Percentiles rank a stretch among this genome's conserved stretches.
These are phyloP conservation scores for Oryza officinalis DNA, from an alignment of 176 grass and related monocot species.

Conservation along the genomic window DNA sequence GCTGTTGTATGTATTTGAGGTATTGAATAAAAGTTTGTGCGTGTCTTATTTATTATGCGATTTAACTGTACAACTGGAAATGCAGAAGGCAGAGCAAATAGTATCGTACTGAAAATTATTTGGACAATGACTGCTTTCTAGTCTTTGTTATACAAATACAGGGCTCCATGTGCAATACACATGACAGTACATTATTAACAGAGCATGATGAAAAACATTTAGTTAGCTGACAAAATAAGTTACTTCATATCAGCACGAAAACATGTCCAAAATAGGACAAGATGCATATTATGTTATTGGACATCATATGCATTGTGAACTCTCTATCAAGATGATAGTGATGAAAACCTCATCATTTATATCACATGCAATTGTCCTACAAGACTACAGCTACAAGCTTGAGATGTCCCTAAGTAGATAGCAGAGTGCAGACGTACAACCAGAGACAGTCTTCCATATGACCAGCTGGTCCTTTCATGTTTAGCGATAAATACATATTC, in stretches of 20 bases:
- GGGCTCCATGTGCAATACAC: not conserved
- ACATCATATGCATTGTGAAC: not conserved
- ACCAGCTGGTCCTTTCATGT: not conserved
- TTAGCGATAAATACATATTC: too few species aligned
- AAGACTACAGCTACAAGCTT: not conserved
- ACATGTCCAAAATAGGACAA: slow-evolving; percentile 9
- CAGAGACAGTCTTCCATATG: not conserved
- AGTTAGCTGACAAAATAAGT: not conserved
- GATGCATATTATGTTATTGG: not conserved
- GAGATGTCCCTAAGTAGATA: not conserved
- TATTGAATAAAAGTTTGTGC: slow-evolving; percentile 32
- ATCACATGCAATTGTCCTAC: not conserved
- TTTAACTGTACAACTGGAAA: not conserved
- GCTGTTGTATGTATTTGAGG: slow-evolving; percentile 23
- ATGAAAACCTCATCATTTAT: not conserved
- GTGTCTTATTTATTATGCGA: not conserved
- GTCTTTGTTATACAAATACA: slow-evolving; percentile 10
- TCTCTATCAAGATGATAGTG: not conserved
- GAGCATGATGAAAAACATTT: not conserved
- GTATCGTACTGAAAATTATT: not conserved
- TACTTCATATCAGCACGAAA: not conserved
- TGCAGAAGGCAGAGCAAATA: not conserved
- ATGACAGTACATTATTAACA: not conserved
- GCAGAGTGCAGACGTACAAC: not conserved
- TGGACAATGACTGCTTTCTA: not conserved